Base-by-base conservation (phyloP, 805 yeast species). In the Kockiozyma suomiensis region DNA sequence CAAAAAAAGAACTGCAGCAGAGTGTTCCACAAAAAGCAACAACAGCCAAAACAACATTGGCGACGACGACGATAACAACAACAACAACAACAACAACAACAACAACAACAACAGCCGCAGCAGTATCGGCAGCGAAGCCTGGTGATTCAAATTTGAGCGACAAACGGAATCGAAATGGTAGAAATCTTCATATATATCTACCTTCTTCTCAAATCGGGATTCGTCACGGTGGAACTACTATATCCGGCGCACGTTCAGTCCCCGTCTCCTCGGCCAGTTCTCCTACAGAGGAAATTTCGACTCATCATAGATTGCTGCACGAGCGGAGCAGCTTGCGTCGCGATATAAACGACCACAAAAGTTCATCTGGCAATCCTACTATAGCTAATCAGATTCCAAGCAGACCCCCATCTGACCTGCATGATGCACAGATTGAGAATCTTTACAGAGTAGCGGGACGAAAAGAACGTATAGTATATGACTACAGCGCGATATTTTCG, bases 201-300 rank as follows among this genome's bases (percentile, higher is more conserved):
- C 54, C 65, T 2, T 21, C 54, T 10, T 56, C 42, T 5, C 50
- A 35, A 47, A 41, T 45, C 4, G 26, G 26, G 30, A 28, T 50
- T 8, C 38, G 42, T 7, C 59, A 37, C 26, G 61, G 53, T 5
- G 66, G 59, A 15, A 54, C 62, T 7, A 35, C 55, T n/a, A 50
- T 54, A 4, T 54, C 59, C 12, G 59, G 59, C 15, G 56, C 64
- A 5, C 30, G 56, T 17, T 56, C 60, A 2, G 64, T 60, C 8
- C 64, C 64, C 17, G 64, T 60, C 6, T 60, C 64, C 13, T 48
- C 51, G 10, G 17, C 58, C 15, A 50, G 26, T 21, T 60, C 64
- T 4, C 64, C 64, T 25, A 51, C 64, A 3, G 60, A 60, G 8
- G 64, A 60, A 21, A 8, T 33, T 12, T 17, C 46, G 33, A 19